A percentile compares a stretch with the other conserved stretches of the same genome.
Conservation (phyloP, 2,329 filamentous ascomycete species). For the Microcyclosporella mali region DNA sequence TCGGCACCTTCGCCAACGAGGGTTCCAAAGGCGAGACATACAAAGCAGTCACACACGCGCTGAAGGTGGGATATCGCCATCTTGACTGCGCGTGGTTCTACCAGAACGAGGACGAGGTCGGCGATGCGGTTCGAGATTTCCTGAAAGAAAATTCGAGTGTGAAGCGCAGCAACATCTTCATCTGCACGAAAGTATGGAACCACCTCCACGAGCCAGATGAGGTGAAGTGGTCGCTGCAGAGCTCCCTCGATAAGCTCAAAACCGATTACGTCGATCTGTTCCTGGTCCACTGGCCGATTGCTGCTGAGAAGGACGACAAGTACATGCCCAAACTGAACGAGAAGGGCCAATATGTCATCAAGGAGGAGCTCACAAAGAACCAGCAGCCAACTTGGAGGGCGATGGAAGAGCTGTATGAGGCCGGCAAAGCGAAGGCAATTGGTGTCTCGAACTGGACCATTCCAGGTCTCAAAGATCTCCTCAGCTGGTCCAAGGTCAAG, state of each 20-base stretch:
- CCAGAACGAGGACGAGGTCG: slow-evolving; percentile 50
- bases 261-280: slow-evolving; percentile 33
- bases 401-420: slow-evolving; percentile 53
- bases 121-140: slow-evolving; percentile 50
- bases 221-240: slow-evolving; percentile 32
- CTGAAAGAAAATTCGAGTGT: slow-evolving; percentile 42
- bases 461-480: slow-evolving; percentile 38
- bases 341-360: slow-evolving; percentile 56
- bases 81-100: slow-evolving; percentile 54
- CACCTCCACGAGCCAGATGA: slow-evolving; percentile 41
- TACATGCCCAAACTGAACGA: slow-evolving; percentile 44
- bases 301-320: slow-evolving; percentile 46
- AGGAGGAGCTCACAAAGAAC: slow-evolving; percentile 60
- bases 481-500: slow-evolving; percentile 38
- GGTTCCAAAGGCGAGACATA: slow-evolving; percentile 55
- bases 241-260: slow-evolving; percentile 30
- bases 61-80: slow-evolving; percentile 49
- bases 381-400: slow-evolving; percentile 57
- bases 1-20: slow-evolving; percentile 63
- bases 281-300: slow-evolving; percentile 42
- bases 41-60: slow-evolving; percentile 46
- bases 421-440: slow-evolving; percentile 50
- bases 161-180: slow-evolving; percentile 47
- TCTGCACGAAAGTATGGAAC: slow-evolving; percentile 50
- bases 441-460: slow-evolving; percentile 50